Conservation (phyloP, 441 rosid genomes). For the Melastoma candidum region DNA sequence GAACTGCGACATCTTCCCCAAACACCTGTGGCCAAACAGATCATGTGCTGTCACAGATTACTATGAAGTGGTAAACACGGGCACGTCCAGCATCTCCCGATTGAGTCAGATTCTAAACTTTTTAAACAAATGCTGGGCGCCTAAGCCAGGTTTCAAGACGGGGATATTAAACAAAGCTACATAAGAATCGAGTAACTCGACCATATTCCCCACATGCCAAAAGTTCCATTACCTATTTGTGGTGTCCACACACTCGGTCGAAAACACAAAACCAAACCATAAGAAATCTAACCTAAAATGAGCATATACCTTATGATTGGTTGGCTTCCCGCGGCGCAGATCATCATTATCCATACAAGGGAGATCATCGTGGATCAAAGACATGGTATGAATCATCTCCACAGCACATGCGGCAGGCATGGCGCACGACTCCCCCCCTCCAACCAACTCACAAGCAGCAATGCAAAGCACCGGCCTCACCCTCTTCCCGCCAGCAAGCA, state of each 20-base stretch:
- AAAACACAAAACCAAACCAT: too few species aligned
- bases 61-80: too few species aligned
- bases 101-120: too few species aligned
- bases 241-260: too few species aligned
- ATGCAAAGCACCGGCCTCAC: constrained; percentile 65
- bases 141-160: too few species aligned
- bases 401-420: constrained; percentile 82
- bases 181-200: too few species aligned
- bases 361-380: constrained; percentile 72
- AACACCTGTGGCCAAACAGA: constrained; percentile 11
- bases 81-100: too few species aligned
- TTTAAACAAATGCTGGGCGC: too few species aligned
- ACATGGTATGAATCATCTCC: constrained; percentile 90
- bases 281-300: neutral
- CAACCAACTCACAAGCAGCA: constrained; percentile 72
- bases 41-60: too few species aligned
- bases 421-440: constrained; percentile 48
- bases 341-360: constrained; percentile 92
- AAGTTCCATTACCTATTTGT: too few species aligned
- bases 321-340: constrained; percentile 81
- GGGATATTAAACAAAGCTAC: too few species aligned
- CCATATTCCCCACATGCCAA: too few species aligned
- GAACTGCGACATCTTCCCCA: constrained; percentile 76
- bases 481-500: constrained; percentile 74
- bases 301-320: constrained; percentile 52